A percentile compares a stretch with the other conserved stretches of the same genome.
phyloP scores from a whole-genome alignment of 2,329 filamentous ascomycete genomes.

The Exophiala xenobiotica region DNA sequence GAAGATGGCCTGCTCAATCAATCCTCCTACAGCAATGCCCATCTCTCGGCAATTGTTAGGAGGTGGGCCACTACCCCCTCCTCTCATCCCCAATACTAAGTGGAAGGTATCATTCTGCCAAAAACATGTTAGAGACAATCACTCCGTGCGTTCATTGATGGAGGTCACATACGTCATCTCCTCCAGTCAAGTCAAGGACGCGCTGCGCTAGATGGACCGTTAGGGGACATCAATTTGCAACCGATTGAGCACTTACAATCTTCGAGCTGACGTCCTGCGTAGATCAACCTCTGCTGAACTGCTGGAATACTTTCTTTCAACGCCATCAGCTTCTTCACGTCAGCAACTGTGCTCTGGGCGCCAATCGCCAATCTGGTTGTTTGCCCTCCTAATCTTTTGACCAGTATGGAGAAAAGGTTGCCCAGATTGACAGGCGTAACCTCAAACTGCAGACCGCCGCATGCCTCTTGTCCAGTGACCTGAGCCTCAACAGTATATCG shows the following conservation, averaged over 20 bases:
- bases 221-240: background rate
- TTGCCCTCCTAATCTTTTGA: background rate
- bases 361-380: background rate
- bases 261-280: background rate
- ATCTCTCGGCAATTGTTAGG: background rate
- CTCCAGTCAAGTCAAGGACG: background rate
- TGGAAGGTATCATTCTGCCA: background rate
- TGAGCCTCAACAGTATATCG: conserved; percentile 50
- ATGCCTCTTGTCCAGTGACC: conserved; percentile 43
- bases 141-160: background rate
- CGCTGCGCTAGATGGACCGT: background rate
- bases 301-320: background rate
- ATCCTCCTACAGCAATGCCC: background rate
- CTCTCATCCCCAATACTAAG: background rate
- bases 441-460: conserved; percentile 48
- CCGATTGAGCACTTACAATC: background rate
- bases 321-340: background rate
- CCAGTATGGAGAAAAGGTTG: background rate
- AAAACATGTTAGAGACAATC: background rate
- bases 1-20: background rate
- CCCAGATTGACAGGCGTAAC: conserved; percentile 36
- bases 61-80: background rate
- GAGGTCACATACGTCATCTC: background rate
- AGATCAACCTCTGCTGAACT: background rate
- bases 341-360: background rate